phyloP scores from a whole-genome alignment of 352 stramenopile species.

The Plasmopara viticola region DNA sequence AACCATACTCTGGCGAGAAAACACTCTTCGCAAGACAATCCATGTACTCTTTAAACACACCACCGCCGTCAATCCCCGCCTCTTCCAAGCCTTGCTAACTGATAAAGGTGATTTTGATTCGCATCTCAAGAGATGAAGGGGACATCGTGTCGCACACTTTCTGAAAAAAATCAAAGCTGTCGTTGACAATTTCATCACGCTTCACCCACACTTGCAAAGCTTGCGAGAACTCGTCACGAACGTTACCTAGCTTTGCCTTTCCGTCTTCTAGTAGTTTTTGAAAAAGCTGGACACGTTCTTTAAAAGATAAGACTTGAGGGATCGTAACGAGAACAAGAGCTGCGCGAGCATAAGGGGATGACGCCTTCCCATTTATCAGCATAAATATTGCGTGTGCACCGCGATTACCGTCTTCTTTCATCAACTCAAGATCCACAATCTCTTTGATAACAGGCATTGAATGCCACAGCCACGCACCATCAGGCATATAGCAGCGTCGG shows the following conservation, averaged over 20 bases:
- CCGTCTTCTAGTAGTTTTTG: conserved; percentile 63
- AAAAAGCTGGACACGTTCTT: conserved; percentile 68
- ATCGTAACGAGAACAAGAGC: conserved; percentile 65
- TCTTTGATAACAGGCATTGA: conserved; percentile 61
- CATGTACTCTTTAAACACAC: conserved; percentile 97
- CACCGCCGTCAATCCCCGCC: conserved; percentile 94
- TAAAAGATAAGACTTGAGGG: conserved; percentile 77
- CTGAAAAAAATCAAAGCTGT: conserved; percentile 85
- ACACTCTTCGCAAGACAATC: conserved; percentile 84
- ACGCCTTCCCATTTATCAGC: conserved; percentile 31
- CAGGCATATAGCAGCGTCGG: conserved; percentile 38
- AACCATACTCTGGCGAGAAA: conserved; percentile 78
- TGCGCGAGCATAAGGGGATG: conserved; percentile 32
- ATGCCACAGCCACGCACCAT: conserved; percentile 60
- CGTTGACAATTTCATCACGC: conserved; percentile 82
- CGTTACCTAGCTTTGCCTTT: conserved; percentile 35
- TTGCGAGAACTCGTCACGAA: conserved; percentile 53
- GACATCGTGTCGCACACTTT: conserved; percentile 48
- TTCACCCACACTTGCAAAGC: conserved; percentile 58
- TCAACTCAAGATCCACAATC: conserved; percentile 53
- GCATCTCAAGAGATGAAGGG: conserved; percentile 66
- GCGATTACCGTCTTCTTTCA: conserved; percentile 45
- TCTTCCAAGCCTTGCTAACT: conserved; percentile 93
- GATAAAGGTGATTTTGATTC: conserved; percentile 90
- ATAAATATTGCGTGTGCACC: conserved; percentile 42